Evolutionary conservation across 2,329 filamentous ascomycete genomes (phyloP), one percentile per base, ranked within the genome.

Genomic region (Monilinia fructicola): DNA sequence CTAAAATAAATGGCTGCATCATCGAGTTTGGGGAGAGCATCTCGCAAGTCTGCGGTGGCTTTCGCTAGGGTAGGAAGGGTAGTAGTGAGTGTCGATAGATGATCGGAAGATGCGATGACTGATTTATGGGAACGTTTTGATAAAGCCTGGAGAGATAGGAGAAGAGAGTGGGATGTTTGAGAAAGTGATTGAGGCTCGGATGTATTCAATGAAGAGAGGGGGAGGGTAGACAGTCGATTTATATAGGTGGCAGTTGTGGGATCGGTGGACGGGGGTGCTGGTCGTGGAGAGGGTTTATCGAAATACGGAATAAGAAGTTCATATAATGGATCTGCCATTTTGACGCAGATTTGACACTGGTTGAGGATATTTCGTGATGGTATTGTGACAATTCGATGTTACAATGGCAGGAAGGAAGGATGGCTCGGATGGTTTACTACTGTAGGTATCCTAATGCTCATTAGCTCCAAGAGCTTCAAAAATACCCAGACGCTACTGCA

Each of bases 121-220:
- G 89, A 84, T 75, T 90, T 91, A 78, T 97, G 90, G 0, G 93
- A 97, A 72, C 91, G 90, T 73, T 96, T 96, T 10, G 93, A 94
- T 60, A 98, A 86, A 0, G 87, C 86, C 77, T 99, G 95, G 1
- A 98, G 84, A 0, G 92, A 91, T 52, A 96, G 86, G 18, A 94
- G 84, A 52, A 91, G 85, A 0, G 91, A 90, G 69, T 97, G 92
- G 4, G 90, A 89, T 65, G 88, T 84, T 74, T 97, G 92, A 0
- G 90, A 82, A n/a, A 98, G 85, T 0, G 87, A 87, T 69, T 92
- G 88, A 0, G 90, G 89, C 78, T 99, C 95, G 9, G 85, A 88
- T 31, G 86, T 85, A 61, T 86, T 85, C 64, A 98, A 84, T 46
- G 90, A 86, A 31, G 87, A 83, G 61, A 96, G 83, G 16, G 91